Percentiles rank a stretch among this genome's conserved stretches.
These are phyloP conservation scores for Ecytonucleospora hepatopenaei DNA, from an alignment of 371 early-diverging fungal genomes.

Conservation along the genomic window DNA sequence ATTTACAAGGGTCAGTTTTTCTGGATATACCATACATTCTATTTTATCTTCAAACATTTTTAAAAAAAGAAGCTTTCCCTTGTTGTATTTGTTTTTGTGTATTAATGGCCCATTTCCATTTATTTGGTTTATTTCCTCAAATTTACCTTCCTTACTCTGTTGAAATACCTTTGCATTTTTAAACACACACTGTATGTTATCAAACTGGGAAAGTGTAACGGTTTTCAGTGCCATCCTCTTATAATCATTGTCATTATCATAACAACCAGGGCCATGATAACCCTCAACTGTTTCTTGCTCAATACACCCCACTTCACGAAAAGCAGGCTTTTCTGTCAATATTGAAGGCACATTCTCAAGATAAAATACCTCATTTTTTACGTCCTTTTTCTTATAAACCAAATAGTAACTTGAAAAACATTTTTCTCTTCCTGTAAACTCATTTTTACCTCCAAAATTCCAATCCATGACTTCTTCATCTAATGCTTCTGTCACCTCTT, in stretches of 20 bases:
- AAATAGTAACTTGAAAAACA: constrained; percentile 51
- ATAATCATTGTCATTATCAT: constrained; percentile 1
- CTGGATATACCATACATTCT: constrained; percentile 4
- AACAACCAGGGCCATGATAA: constrained; percentile 12
- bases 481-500: constrained; percentile 71
- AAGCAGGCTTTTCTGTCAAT: not conserved
- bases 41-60: constrained; percentile 8
- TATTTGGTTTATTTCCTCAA: not conserved
- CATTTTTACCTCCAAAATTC: constrained; percentile 63
- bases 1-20: not conserved
- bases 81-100: not conserved
- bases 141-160: not conserved
- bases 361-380: not conserved
- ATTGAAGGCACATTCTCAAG: not conserved
- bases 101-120: not conserved
- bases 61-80: constrained; percentile 7
- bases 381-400: constrained; percentile 43
- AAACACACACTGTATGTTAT: not conserved
- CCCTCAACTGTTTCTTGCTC: not conserved
- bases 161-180: not conserved
- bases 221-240: not conserved
- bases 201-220: not conserved
- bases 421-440: constrained; percentile 38
- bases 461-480: constrained; percentile 72
- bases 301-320: not conserved